Evolutionary conservation across 768 basidiomycete species (phyloP).

Genomic region (Phlebiopsis gigantea): DNA sequence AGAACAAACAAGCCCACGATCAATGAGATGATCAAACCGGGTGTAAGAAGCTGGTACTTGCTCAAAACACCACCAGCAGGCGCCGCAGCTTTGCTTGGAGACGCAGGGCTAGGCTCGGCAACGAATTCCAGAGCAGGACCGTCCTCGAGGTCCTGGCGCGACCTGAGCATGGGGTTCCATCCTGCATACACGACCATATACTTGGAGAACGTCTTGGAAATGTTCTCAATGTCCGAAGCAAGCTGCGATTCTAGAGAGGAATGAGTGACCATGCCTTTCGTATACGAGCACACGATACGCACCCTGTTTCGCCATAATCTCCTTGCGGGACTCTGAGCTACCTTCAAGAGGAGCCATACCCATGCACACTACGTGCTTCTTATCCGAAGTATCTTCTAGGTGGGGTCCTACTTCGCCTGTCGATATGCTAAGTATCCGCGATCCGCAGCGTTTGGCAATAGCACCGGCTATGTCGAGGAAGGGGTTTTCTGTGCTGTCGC

Average conservation of each 20-base stretch:
- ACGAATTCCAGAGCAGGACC: conserved; percentile 18
- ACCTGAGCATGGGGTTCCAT: conserved; percentile 34
- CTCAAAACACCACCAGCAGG: conserved; percentile 58
- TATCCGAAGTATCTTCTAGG: conserved; percentile 29
- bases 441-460: conserved; percentile 50
- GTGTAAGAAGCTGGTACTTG: conserved; percentile 73
- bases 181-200: conserved; percentile 68
- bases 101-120: conserved; percentile 18
- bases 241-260: conserved; percentile 16
- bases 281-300: conserved; percentile 17
- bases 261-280: not conserved
- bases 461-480: conserved; percentile 34
- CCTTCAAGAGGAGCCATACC: conserved; percentile 45
- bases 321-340: conserved; percentile 37
- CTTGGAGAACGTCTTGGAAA: conserved; percentile 47
- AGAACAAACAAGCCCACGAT: conserved; percentile 63
- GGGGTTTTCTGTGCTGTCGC: conserved; percentile 23
- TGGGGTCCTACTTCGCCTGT: conserved; percentile 26
- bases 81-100: conserved; percentile 30
- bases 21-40: conserved; percentile 62
- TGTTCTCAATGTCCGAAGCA: conserved; percentile 39
- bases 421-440: conserved; percentile 38
- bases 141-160: conserved; percentile 31
- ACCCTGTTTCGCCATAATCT: conserved; percentile 52
- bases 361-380: conserved; percentile 55